A percentile compares a stretch with the other conserved stretches of the same genome.
Conservation (phyloP, 352 stramenopile genomes). For the Elongisporangium undulatum region DNA sequence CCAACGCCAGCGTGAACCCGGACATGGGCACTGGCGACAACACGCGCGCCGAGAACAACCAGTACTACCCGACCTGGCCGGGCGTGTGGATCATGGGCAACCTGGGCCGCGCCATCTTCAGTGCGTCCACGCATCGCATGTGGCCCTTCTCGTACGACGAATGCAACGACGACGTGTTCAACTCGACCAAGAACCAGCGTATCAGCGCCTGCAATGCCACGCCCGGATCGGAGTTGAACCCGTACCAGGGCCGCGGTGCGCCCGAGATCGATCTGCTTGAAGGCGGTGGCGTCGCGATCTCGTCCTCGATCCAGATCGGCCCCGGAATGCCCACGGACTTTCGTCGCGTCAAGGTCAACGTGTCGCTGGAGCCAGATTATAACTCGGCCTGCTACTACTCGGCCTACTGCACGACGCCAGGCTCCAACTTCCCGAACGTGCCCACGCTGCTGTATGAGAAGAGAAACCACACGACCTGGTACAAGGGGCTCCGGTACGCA, state of each 20-base stretch:
- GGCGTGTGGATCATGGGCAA: conserved; percentile 94
- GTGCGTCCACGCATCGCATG: conserved; percentile 84
- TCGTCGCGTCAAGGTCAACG: conserved; percentile 33
- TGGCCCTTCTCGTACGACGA: conserved; percentile 93
- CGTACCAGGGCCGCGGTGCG: conserved; percentile 73
- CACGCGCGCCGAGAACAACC: conserved; percentile 46
- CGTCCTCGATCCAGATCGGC: conserved; percentile 85
- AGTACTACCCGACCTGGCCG: conserved; percentile 76
- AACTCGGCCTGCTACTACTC: conserved; percentile 34
- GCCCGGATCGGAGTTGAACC: conserved; percentile 88
- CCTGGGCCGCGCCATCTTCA: conserved; percentile 90
- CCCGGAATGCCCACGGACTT: conserved; percentile 61
- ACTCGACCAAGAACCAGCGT: conserved; percentile 24
- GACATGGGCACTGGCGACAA: conserved; percentile 22
- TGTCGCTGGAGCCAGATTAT: conserved; percentile 13
- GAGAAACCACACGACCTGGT: conserved; percentile 46
- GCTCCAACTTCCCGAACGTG: conserved; percentile 38
- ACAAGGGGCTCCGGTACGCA: conserved; percentile 51
- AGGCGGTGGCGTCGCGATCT: conserved; percentile 76
- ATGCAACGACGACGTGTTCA: conserved; percentile 59
- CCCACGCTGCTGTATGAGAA: conserved; percentile 33
- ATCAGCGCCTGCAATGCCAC: conserved; percentile 79
- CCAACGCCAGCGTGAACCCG: conserved; percentile 34
- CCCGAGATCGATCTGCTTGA: conserved; percentile 95
- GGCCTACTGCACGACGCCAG: conserved; percentile 29